Percentiles rank a stretch among this genome's conserved stretches.
phyloP scores from a whole-genome alignment of 805 yeast genomes.

The Sungouiozyma ichnusensis region DNA sequence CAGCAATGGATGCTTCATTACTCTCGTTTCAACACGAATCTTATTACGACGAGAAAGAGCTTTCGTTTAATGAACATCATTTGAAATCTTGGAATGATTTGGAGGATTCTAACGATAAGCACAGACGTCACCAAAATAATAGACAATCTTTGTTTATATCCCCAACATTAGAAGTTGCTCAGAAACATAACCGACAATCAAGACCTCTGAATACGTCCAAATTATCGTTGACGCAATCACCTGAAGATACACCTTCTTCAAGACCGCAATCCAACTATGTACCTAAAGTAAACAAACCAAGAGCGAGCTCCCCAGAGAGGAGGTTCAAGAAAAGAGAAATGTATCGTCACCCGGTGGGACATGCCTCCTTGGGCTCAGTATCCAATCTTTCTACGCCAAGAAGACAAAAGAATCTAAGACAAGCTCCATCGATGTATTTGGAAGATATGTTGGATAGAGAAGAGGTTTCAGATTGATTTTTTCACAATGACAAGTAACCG shows the following conservation, averaged over 20 bases:
- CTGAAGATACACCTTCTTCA: neutral
- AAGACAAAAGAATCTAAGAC: constrained; percentile 4
- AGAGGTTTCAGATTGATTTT: neutral
- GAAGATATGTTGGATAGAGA: constrained; percentile 18
- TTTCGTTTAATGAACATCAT: neutral
- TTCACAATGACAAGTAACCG: neutral
- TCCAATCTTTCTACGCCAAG: neutral
- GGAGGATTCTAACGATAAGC: constrained; percentile 3
- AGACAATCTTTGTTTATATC: constrained; percentile 52
- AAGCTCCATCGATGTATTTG: constrained; percentile 22
- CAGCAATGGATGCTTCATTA: neutral
- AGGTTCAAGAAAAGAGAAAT: constrained; percentile 24
- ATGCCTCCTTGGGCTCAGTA: constrained; percentile 3
- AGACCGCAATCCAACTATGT: too few species aligned
- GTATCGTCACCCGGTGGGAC: constrained; percentile 27
- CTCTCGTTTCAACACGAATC: neutral
- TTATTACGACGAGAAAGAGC: constrained; percentile 1
- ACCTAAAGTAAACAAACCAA: constrained; percentile 15
- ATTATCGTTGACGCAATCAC: neutral
- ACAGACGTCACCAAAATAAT: constrained; percentile 9
- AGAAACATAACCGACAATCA: constrained; percentile 34
- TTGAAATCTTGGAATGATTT: neutral
- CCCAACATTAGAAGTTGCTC: constrained; percentile 69
- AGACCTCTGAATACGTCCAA: constrained; percentile 1
- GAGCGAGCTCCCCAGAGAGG: constrained; percentile 26